Evolutionary conservation across 148 eudicot genomes (phyloP).

Genomic region (Salicornia ramosissima): DNA sequence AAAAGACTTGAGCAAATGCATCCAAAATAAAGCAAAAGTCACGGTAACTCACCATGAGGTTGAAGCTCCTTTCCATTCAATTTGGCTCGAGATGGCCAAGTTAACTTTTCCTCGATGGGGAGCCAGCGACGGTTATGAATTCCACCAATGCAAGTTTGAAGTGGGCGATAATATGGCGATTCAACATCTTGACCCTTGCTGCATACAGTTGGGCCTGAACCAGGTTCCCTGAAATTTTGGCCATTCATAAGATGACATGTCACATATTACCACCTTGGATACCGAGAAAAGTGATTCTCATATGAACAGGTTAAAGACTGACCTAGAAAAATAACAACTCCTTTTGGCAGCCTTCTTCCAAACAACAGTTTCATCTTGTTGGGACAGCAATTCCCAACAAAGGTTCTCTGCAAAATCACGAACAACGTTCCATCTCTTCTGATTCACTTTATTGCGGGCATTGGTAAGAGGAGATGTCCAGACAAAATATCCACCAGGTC

Average conservation of each 20-base stretch:
- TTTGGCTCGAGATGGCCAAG: conserved; percentile 81
- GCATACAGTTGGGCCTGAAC: conserved; percentile 58
- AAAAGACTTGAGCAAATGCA: too few species aligned
- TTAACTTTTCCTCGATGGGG: conserved; percentile 64
- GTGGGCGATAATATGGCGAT: conserved; percentile 78
- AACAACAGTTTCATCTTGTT: conserved; percentile 93
- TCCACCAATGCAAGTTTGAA: conserved; percentile 83
- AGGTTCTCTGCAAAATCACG: conserved; percentile 52
- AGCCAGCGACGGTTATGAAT: conserved; percentile 84
- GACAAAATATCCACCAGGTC: conserved; percentile 98
- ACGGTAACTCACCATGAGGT: conserved; percentile 48
- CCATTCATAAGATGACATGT: conserved; percentile 11
- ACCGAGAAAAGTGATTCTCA: not conserved
- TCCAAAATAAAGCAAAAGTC: not conserved
- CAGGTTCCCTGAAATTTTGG: conserved; percentile 59
- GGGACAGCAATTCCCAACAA: conserved; percentile 88
- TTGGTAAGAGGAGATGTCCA: conserved; percentile 93
- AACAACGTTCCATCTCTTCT: conserved; percentile 73
- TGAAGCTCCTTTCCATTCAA: conserved; percentile 62
- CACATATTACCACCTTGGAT: not conserved
- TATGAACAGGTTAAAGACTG: conserved; percentile 22
- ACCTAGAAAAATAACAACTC: conserved; percentile 75
- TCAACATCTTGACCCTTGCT: conserved; percentile 72
- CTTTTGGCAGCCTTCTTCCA: conserved; percentile 87
- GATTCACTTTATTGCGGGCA: conserved; percentile 72